Conservation (phyloP, 768 basidiomycete species). For the Xerocomellus intermedius region DNA sequence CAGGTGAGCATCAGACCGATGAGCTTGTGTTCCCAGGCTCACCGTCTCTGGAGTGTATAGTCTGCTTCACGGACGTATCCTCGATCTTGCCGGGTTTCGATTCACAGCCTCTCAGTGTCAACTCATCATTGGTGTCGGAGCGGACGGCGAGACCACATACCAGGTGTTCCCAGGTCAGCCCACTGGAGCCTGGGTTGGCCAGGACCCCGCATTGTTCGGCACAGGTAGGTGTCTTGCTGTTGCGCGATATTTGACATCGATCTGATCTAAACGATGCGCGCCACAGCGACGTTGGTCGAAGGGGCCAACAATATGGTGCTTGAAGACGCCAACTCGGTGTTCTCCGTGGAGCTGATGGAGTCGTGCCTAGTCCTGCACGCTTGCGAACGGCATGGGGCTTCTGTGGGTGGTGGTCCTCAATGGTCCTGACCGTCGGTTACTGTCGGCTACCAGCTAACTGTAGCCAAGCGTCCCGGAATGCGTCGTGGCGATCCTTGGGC, state of each 20-base stretch:
- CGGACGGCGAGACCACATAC: slow-evolving; percentile 44
- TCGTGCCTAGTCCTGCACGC: slow-evolving; percentile 15
- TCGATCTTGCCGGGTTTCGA: slow-evolving; percentile 47
- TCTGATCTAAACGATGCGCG: not conserved
- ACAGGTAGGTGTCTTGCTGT: slow-evolving; percentile 31
- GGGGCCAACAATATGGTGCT: slow-evolving; percentile 1
- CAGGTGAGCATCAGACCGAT: not conserved
- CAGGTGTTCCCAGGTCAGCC: slow-evolving; percentile 35
- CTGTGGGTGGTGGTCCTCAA: too few species aligned
- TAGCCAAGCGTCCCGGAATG: not conserved
- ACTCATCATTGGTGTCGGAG: slow-evolving; percentile 40
- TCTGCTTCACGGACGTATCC: slow-evolving; percentile 25
- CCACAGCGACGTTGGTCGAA: slow-evolving; percentile 6
- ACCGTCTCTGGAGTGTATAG: not conserved
- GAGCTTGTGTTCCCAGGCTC: not conserved
- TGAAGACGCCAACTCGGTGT: slow-evolving; percentile 5
- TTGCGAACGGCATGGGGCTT: not conserved
- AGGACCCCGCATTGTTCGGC: slow-evolving; percentile 35
- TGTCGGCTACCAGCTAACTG: too few species aligned
- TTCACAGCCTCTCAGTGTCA: slow-evolving; percentile 42
- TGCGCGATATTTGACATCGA: not conserved
- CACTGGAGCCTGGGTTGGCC: slow-evolving; percentile 30
- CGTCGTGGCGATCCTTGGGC: not conserved
- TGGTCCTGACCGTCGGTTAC: too few species aligned
- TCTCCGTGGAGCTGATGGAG: slow-evolving; percentile 4